Conservation (phyloP, 2,329 filamentous ascomycete species). For the Trichophyton simii region DNA sequence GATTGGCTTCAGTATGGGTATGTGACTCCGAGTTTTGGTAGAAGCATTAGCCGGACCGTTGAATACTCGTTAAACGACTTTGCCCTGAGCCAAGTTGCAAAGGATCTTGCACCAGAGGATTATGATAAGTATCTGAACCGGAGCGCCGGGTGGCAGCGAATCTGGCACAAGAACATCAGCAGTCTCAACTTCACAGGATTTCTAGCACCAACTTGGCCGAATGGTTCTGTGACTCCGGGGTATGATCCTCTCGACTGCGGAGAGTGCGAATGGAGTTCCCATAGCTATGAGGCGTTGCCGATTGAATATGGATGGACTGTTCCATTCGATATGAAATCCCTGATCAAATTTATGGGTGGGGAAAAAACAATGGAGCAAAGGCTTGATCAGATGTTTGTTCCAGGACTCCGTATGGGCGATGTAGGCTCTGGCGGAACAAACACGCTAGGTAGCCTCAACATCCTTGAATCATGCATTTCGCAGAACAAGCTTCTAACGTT, state of each 20-base stretch:
- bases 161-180: constrained; percentile 12
- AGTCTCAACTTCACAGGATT: constrained; percentile 36
- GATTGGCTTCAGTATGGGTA: constrained; percentile 56
- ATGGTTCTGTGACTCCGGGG: constrained; percentile 35
- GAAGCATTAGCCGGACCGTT: constrained; percentile 53
- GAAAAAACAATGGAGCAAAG: constrained; percentile 44
- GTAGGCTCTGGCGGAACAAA: constrained; percentile 16
- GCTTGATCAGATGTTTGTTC: constrained; percentile 41
- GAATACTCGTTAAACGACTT: constrained; percentile 57
- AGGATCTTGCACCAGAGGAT: constrained; percentile 36
- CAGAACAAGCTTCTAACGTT: background rate
- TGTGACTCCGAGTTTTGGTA: constrained; percentile 46
- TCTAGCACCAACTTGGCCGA: constrained; percentile 45
- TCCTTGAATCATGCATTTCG: constrained; percentile 5
- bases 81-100: constrained; percentile 45
- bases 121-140: constrained; percentile 24
- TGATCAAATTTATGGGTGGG: constrained; percentile 41
- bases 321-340: constrained; percentile 48
- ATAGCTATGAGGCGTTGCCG: constrained; percentile 49
- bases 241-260: constrained; percentile 44
- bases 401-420: background rate
- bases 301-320: constrained; percentile 51
- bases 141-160: constrained; percentile 13
- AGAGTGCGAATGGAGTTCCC: constrained; percentile 53
- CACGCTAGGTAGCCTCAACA: constrained; percentile 46